Percentiles rank a stretch among this genome's conserved stretches.
Conservation (phyloP, 495 filamentous ascomycete species). For the Friedmanniomyces endolithicus region DNA sequence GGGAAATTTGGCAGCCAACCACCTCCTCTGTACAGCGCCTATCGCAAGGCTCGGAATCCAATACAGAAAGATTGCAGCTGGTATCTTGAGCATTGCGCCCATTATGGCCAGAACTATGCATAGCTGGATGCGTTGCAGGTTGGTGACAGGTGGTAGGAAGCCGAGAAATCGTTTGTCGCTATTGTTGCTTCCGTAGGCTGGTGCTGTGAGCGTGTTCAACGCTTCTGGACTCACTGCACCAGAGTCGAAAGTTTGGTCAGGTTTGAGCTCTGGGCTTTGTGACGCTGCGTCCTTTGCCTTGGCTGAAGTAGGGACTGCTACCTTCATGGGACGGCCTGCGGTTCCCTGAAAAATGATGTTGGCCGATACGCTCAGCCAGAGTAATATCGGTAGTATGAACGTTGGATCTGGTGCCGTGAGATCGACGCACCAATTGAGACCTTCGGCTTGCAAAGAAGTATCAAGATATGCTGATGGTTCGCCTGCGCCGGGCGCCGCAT, state of each 20-base stretch:
- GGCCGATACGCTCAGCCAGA: slow-evolving; percentile 35
- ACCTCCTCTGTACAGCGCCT: slow-evolving; percentile 2
- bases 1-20: slow-evolving; percentile 4
- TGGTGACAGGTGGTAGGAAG: slow-evolving; percentile 1
- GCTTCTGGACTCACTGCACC: not conserved
- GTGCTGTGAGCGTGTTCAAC: not conserved
- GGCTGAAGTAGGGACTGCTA: not conserved
- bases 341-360: slow-evolving; percentile 35
- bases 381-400: slow-evolving; percentile 45
- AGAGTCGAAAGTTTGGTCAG: not conserved
- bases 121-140: slow-evolving; percentile 1
- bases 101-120: not conserved
- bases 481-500: not conserved
- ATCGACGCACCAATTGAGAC: slow-evolving; percentile 71
- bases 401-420: slow-evolving; percentile 58
- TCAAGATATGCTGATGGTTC: slow-evolving; percentile 33
- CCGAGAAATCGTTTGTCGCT: not conserved
- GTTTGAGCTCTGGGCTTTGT: not conserved
- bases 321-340: slow-evolving; percentile 7
- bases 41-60: slow-evolving; percentile 7
- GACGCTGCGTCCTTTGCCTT: not conserved
- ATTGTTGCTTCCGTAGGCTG: not conserved
- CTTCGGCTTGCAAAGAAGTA: slow-evolving; percentile 50
- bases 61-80: slow-evolving; percentile 17
- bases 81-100: not conserved